Evolutionary conservation across 805 yeast species (phyloP), one percentile per base, ranked within the genome.

Genomic region (Barnettozyma sp.): DNA sequence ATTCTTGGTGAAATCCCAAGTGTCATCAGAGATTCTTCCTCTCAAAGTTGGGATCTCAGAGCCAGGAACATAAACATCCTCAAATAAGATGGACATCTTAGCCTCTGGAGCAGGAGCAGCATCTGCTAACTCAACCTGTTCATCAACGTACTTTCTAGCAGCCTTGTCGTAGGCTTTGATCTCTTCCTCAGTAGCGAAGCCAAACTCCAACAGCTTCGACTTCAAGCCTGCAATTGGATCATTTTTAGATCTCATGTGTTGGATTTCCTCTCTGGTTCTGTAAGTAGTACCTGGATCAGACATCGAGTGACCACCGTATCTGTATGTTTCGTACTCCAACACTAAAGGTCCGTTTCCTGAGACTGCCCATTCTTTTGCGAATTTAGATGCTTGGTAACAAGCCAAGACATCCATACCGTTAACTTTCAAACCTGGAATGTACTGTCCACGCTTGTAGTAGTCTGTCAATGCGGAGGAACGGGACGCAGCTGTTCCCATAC

Each of bases 281-380:
- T 92, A 92, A 50, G 98, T 92, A 65, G 98, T 92, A 76, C 98
- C 98, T 58, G 98, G 98, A 70, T 92, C 98, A 52, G 97, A 90
- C 97, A 92, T 92, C 52, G 98, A 92, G 78, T 92, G 98, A 65
- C 98, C 98, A 73, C 97, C 97, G 65, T 92, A 92, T 76, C 98
- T 83, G 72, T 92, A 92, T 54, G 98, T 92, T 72, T 88, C 97
- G 68, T 82, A 92, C 73, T 92, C 98, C 52, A 92, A 60, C 36
- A 92, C 95, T 51, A 92, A 67, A 47, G 98, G 98, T 48, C 97
- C 98, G 58, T 90, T 88, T 58, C 95, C 96, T 43, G 79, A 68
- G 44, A 82, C 72, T 63, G 84, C 72, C 95, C 94, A 92, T 65
- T 90, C 95, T 71, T 87, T 88, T 58, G 97, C 97, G 56, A 84